phyloP scores from a whole-genome alignment of 176 grass and related monocot genomes.

The Aegilops longissima region DNA sequence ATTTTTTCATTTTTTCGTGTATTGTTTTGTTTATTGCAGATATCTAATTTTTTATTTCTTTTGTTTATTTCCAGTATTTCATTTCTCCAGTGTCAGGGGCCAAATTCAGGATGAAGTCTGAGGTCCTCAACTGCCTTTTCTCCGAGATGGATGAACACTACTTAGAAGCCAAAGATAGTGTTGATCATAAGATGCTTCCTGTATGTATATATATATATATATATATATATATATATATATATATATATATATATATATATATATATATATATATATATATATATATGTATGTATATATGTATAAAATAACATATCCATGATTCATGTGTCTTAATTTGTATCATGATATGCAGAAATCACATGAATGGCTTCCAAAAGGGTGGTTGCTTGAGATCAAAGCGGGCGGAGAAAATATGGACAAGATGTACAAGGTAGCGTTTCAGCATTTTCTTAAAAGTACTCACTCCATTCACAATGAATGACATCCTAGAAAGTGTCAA shows the following conservation, averaged over 20 bases:
- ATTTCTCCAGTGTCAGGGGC: constrained; percentile 35
- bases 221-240: too few relatives aligned
- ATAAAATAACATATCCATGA: not conserved
- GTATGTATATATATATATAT: too few relatives aligned
- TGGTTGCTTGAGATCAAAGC: constrained; percentile 50
- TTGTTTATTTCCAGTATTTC: constrained; percentile 35
- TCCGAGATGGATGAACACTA: not conserved
- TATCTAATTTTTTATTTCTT: not conserved
- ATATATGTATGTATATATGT: too few relatives aligned
- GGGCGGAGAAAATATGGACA: constrained; percentile 24
- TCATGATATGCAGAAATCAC: not conserved
- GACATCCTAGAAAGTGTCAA: not conserved
- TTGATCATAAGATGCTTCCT: not conserved
- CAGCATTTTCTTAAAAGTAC: not conserved
- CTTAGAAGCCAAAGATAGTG: not conserved
- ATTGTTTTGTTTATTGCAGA: not conserved
- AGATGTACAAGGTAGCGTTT: constrained; percentile 51
- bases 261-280: too few relatives aligned
- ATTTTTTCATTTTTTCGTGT: not conserved
- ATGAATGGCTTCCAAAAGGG: constrained; percentile 7
- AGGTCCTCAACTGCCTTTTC: constrained; percentile 40
- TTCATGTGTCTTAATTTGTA: not conserved
- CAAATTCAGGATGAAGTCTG: constrained; percentile 29
- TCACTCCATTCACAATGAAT: not conserved
- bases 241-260: too few relatives aligned